These are phyloP conservation scores for Phanerochaete sordida DNA, from an alignment of 768 basidiomycete genomes.

Conservation along the genomic window DNA sequence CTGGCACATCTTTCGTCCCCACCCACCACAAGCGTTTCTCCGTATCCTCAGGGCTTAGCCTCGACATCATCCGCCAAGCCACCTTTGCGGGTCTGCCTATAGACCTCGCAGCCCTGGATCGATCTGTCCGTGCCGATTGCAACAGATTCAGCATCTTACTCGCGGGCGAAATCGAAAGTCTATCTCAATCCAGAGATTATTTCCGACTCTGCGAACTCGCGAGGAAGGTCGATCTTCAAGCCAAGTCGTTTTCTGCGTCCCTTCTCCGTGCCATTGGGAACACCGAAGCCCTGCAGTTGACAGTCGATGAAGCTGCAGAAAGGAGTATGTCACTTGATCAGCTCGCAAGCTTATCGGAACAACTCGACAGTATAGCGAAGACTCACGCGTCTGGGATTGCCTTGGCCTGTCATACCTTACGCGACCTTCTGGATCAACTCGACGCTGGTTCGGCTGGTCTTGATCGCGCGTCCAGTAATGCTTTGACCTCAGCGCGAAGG, in stretches of 20 bases:
- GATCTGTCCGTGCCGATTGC: slow-evolving; percentile 61
- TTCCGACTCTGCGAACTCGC: slow-evolving; percentile 52
- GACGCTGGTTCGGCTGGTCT: slow-evolving; percentile 41
- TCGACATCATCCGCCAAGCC: slow-evolving; percentile 31
- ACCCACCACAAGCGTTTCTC: slow-evolving; percentile 33
- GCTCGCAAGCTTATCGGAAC: slow-evolving; percentile 34
- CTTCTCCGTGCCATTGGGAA: slow-evolving; percentile 33
- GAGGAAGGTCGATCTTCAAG: slow-evolving; percentile 44
- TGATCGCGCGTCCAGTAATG: slow-evolving; percentile 44
- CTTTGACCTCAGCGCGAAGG: slow-evolving; percentile 45
- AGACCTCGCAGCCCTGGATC: slow-evolving; percentile 57
- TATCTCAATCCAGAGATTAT: slow-evolving; percentile 46
- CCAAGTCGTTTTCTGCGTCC: slow-evolving; percentile 34
- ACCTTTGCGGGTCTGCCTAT: slow-evolving; percentile 44
- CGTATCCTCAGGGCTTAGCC: slow-evolving; percentile 31
- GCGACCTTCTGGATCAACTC: slow-evolving; percentile 53
- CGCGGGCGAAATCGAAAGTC: slow-evolving; percentile 45
- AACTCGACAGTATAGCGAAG: slow-evolving; percentile 33
- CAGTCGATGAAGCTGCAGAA: slow-evolving; percentile 9
- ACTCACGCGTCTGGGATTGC: slow-evolving; percentile 35
- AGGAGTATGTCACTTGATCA: slow-evolving; percentile 26
- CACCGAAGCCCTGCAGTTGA: slow-evolving; percentile 34
- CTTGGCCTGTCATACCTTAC: slow-evolving; percentile 50
- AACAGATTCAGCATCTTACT: slow-evolving; percentile 69
- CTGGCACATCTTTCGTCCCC: slow-evolving; percentile 16